Conservation (phyloP, 768 basidiomycete species). For the Lentinula boryana region DNA sequence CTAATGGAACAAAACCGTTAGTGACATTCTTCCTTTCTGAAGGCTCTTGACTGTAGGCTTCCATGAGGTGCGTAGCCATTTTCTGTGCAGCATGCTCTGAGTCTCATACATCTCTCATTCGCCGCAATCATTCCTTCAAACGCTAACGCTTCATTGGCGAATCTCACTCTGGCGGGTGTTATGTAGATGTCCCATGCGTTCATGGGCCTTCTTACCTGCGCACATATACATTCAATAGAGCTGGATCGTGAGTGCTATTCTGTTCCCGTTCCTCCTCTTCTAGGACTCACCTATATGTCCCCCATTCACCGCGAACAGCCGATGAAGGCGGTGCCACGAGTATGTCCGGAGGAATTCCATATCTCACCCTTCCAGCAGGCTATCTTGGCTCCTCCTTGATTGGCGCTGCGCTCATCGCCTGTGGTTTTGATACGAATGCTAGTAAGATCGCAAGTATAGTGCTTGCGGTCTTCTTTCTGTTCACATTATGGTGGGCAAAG, state of each 20-base stretch:
- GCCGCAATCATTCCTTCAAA: neutral
- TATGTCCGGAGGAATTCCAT: conserved; percentile 83
- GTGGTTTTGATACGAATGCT: conserved; percentile 85
- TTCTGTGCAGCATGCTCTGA: neutral
- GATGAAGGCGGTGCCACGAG: conserved; percentile 85
- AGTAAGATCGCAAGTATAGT: conserved; percentile 79
- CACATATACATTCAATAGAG: conserved; percentile 79
- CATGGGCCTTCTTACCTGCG: conserved; percentile 75
- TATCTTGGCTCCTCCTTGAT: conserved; percentile 9
- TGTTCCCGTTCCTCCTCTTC: conserved; percentile 1
- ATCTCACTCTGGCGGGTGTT: conserved; percentile 1
- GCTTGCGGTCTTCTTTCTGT: conserved; percentile 78
- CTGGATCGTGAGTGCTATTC: conserved; percentile 64
- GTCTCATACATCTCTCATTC: neutral
- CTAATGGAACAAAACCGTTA: neutral
- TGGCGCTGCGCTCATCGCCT: conserved; percentile 73
- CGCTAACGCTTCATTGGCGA: conserved; percentile 1
- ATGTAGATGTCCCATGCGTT: conserved; percentile 82
- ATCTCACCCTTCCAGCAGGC: conserved; percentile 70
- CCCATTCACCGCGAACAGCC: conserved; percentile 31
- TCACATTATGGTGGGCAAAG: conserved; percentile 87
- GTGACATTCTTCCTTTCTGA: conserved; percentile 5
- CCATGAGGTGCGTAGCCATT: conserved; percentile 55
- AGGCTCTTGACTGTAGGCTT: conserved; percentile 85
- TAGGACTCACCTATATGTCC: neutral